Evolutionary conservation across 192 early-diverging fungal species (phyloP), one percentile per base, ranked within the genome.

Genomic region (Entomortierella lignicola): DNA sequence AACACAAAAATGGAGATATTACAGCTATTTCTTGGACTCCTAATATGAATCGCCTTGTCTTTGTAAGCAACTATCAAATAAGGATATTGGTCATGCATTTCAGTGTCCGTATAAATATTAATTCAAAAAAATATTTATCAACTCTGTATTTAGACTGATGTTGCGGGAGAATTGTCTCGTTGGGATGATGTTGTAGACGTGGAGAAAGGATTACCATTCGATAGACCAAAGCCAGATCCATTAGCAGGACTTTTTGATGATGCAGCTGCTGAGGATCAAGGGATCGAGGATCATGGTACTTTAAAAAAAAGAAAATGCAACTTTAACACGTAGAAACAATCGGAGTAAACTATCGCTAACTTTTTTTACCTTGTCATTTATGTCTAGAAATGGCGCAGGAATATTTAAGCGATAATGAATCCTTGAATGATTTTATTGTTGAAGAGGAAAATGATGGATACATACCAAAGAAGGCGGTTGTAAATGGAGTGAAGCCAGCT

Each of bases 361-460:
- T n/a, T n/a, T n/a, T n/a, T n/a, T n/a, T 10, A 10, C 34, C 34
- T 10, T 37, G 34, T 37, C 10, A 37, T 37, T 23, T 58, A n/a
- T 27, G 5, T 23, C 55, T 74, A 57, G 66, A 86, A 12, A 72
- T 69, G 32, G 82, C 73, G 17, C 61, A 42, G 11, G 77, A 71
- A 11, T 63, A 65, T 44, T 55, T 64, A 56, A 74, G 85, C 26
- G 85, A 81, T 20, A 87, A 80, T 17, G 91, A 89, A 11, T 90
- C 81, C n/a, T 53, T 91, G 48, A 86, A 93, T 55, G 91, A 96
- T 61, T 98, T 98, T 89, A 90, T 98, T 0, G 93, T 91, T 0
- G 94, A 96, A 71, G 96, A 98, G 73, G 94, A 96, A 60, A 93
- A 91, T 17, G 90, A 80, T 17, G 92, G 90, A 6, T 95, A 96